Evolutionary conservation across 768 basidiomycete species (phyloP), one percentile per base, ranked within the genome.

Genomic region (Gelatoporia subvermispora): DNA sequence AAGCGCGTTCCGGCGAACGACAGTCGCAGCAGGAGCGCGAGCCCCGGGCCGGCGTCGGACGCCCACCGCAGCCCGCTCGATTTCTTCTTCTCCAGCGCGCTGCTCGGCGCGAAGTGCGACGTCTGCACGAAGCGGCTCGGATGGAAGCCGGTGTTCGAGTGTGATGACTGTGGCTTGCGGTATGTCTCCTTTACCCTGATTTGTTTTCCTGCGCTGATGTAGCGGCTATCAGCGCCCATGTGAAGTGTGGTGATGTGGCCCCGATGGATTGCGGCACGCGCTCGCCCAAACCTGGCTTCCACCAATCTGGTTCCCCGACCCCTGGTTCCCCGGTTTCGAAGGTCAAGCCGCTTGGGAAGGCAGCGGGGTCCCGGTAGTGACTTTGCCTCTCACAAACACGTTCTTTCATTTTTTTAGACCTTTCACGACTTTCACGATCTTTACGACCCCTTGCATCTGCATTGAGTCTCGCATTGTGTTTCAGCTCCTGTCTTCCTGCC

Each of bases 121-220:
- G 67, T 92, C 16, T 95, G 92, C 59, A 60, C 64, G 37, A 93
- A 93, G 73, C 71, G 88, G 41, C 71, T 95, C 35, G 91, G 91
- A 11, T 85, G 87, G 84, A 93, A 91, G 63, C 82, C 90, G 18
- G 77, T 86, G 25, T 68, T 94, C 17, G 82, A 88, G 59, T 95
- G 92, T 62, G 92, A 94, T 64, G 92, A 94, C 66, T 94, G 93
- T 66, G 84, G 85, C 22, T 66, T 89, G 58, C 77, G 82, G 81
- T 85, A 48, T 47, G 77, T 64, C 22, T 9, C 17, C 25, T 2
- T 25, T 17, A 13, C 13, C 28, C 24, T 41, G 17, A 20, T 17
- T 17, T 31, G 10, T 41, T 20, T 9, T 20, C 10, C n/a, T 22
- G 43, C 38, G 35, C 22, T 37, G 39, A 38, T 21, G 37, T 20